phyloP scores from a whole-genome alignment of 108 stramenopile genomes.

The Cyclotella sp. region DNA sequence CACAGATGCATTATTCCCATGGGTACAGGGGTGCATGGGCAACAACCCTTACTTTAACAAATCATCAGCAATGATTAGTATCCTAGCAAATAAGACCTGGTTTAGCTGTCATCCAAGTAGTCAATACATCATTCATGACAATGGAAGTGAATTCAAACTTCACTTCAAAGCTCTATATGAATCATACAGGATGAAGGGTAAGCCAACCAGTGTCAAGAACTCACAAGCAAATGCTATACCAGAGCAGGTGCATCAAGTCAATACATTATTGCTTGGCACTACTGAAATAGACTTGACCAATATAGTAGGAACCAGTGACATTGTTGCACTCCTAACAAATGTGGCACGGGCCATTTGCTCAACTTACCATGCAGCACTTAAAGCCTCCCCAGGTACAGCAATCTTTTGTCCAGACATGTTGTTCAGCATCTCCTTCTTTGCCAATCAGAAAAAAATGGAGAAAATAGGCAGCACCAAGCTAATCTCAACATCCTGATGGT shows the following conservation, averaged over 20 bases:
- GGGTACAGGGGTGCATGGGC: not conserved
- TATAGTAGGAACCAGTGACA: not conserved
- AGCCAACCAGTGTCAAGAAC: conserved; percentile 32
- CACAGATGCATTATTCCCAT: not conserved
- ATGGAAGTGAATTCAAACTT: conserved; percentile 52
- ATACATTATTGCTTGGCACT: conserved; percentile 21
- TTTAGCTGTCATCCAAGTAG: conserved; percentile 48
- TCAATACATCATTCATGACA: conserved; percentile 32
- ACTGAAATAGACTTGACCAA: conserved; percentile 7
- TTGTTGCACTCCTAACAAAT: too few relatives aligned
- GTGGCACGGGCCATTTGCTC: too few relatives aligned
- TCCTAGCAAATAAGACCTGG: conserved; percentile 37
- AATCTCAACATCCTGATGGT: too few relatives aligned
- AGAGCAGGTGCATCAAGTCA: conserved; percentile 36
- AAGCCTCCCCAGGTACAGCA: too few relatives aligned
- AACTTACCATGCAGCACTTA: too few relatives aligned
- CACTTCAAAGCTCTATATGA: conserved; percentile 35
- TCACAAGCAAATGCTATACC: conserved; percentile 49
- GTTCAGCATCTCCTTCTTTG: too few relatives aligned
- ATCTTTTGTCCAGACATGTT: too few relatives aligned
- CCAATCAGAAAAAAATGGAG: too few relatives aligned
- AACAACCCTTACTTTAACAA: conserved; percentile 18
- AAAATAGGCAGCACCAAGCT: too few relatives aligned
- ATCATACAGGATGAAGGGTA: conserved; percentile 31
- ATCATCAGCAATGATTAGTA: conserved; percentile 16